phyloP scores from a whole-genome alignment of 768 basidiomycete genomes.

The Multifurca ochricompacta region DNA sequence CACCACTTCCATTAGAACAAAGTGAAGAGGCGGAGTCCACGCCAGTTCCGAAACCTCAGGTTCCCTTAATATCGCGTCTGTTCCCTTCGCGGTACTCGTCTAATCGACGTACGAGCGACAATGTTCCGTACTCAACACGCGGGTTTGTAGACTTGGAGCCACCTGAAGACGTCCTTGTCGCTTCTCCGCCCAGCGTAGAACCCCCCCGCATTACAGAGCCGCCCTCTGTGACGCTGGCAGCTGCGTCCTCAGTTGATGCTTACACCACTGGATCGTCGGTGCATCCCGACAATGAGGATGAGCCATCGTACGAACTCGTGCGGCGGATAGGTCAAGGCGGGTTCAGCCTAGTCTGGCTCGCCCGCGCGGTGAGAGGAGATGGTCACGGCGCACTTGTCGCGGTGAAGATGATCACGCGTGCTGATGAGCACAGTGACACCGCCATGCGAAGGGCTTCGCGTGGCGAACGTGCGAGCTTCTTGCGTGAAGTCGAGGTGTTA shows the following conservation, averaged over 20 bases:
- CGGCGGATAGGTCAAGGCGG: conserved; percentile 59
- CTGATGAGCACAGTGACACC: not conserved
- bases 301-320: conserved; percentile 37
- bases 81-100: conserved; percentile 20
- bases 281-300: conserved; percentile 7
- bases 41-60: conserved; percentile 4
- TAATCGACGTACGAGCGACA: conserved; percentile 4
- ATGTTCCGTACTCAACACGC: not conserved
- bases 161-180: conserved; percentile 5
- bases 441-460: conserved; percentile 2
- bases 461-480: conserved; percentile 18
- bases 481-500: conserved; percentile 19
- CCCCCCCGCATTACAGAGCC: not conserved
- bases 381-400: conserved; percentile 21
- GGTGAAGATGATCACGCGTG: conserved; percentile 23
- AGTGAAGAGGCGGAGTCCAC: conserved; percentile 3
- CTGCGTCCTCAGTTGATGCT: not conserved
- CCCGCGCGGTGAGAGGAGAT: conserved; percentile 34
- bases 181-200: not conserved
- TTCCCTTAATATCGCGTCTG: conserved; percentile 16
- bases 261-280: conserved; percentile 7
- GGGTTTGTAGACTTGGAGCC: conserved; percentile 15
- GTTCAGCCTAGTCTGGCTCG: conserved; percentile 73
- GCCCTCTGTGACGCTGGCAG: not conserved
- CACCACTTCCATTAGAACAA: not conserved